Percentiles rank a stretch among this genome's conserved stretches.
Conservation (phyloP, 345 rosid genomes). For the Diplotaxis tenuifolia region DNA sequence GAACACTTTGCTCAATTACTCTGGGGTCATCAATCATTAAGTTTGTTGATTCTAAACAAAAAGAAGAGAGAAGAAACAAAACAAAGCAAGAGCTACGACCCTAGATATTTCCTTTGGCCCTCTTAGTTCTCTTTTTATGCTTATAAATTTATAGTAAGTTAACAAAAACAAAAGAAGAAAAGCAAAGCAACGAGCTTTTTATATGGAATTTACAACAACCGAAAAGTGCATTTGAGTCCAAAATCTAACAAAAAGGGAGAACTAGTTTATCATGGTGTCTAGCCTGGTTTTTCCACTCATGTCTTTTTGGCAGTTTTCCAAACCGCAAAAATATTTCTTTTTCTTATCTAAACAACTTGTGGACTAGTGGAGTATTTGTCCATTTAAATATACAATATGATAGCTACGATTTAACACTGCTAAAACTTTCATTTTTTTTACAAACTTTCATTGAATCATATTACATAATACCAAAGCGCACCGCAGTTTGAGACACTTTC, state of each 20-base stretch:
- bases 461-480: background rate
- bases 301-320: conserved; percentile 26
- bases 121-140: background rate
- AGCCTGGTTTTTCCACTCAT: conserved; percentile 38
- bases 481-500: too few relatives aligned
- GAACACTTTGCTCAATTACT: conserved; percentile 1
- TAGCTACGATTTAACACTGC: background rate
- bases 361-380: background rate
- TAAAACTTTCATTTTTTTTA: background rate
- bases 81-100: conserved; percentile 6
- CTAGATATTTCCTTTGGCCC: conserved; percentile 11
- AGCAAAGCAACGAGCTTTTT: conserved; percentile 21
- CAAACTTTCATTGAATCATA: background rate
- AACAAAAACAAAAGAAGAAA: conserved; percentile 24
- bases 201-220: conserved; percentile 7
- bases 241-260: conserved; percentile 28
- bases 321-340: background rate
- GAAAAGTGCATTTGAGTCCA: conserved; percentile 31
- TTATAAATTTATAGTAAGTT: background rate
- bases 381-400: background rate
- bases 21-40: conserved; percentile 2
- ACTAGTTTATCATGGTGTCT: conserved; percentile 26
- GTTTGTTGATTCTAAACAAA: conserved; percentile 20
- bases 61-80: conserved; percentile 25
- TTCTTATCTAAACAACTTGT: background rate